Evolutionary conservation across 108 stramenopile genomes (phyloP).

Genomic region (Cylindrotheca closterium): DNA sequence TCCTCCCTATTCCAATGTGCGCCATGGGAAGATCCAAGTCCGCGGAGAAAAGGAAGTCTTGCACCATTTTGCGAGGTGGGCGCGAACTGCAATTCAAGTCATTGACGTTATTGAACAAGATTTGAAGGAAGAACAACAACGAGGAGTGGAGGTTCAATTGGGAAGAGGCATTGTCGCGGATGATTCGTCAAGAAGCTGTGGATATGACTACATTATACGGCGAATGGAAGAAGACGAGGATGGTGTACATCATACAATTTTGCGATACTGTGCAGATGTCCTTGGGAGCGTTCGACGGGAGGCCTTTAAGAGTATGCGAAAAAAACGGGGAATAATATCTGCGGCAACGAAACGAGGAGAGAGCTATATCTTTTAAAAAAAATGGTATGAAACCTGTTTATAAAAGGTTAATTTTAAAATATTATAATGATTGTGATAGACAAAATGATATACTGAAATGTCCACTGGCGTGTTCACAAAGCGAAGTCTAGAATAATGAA

Average conservation of each 20-base stretch:
- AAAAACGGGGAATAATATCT: constrained; percentile 13
- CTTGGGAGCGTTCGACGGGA: constrained; percentile 79
- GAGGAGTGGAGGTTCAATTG: constrained; percentile 40
- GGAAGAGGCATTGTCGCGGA: constrained; percentile 18
- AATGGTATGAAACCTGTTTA: background rate
- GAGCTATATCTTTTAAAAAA: background rate
- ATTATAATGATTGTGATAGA: background rate
- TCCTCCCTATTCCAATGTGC: constrained; percentile 78
- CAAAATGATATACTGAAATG: too few species aligned
- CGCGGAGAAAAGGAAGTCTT: constrained; percentile 89
- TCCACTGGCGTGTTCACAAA: too few species aligned
- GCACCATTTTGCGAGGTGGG: constrained; percentile 80
- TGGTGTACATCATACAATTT: constrained; percentile 65
- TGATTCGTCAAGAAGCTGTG: constrained; percentile 30
- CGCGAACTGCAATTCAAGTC: constrained; percentile 70
- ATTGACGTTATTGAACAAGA: constrained; percentile 74
- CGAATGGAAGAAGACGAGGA: constrained; percentile 78
- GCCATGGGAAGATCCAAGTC: constrained; percentile 91
- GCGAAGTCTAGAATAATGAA: too few species aligned
- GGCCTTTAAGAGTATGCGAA: constrained; percentile 57
- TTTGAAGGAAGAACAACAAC: constrained; percentile 52
- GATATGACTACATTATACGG: constrained; percentile 65
- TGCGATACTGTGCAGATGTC: constrained; percentile 85
- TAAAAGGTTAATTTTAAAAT: background rate
- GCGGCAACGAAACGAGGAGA: background rate